Evolutionary conservation across 352 stramenopile genomes (phyloP), one percentile per base, ranked within the genome.

Genomic region (Phytophthora cajani): DNA sequence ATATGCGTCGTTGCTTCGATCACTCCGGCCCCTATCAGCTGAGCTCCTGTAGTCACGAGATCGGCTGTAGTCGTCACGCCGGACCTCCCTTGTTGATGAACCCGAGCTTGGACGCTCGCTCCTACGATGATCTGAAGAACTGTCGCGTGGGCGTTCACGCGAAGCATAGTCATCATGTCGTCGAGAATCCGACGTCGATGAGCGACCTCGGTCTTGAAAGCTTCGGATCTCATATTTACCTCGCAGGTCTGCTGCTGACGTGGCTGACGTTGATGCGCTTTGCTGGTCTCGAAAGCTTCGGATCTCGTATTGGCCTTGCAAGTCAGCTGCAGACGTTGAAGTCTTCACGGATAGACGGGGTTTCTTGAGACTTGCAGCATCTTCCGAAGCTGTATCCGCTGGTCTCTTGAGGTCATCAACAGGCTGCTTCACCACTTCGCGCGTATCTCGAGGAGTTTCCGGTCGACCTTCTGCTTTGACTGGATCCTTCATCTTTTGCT

Each of bases 221-320:
- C 69, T 71, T 69, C 62, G 66, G 49, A 74, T 71, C 30, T 75
- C 65, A 17, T 76, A 55, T 56, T 69, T 69, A 56, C 38, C 60
- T 60, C 30, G 60, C 52, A 72, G 47, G 19, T 75, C 58, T 6
- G 54, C 38, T 55, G n/a, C 49, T n/a, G 38, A 6, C 5, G 38
- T 44, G 38, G 38, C 38, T 44, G 38, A 44, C 5, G 38, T 44
- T 12, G 38, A 44, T 44, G 38, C 14, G 27, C 51, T 68, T 12
- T 33, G 60, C 21, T 52, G 58, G 0, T 73, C 58, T 55, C 56
- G 62, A 74, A 56, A 67, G 44, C 69, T 69, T 69, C 60, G 64
- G 57, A 73, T 70, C 40, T 75, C 64, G 16, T 75, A 57, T 54
- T 68, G 72, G 55, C 33, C 59, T 58, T 36, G 59, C 55, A 71